Conservation (phyloP, 2,329 filamentous ascomycete species). For the Fusarium decemcellulare region DNA sequence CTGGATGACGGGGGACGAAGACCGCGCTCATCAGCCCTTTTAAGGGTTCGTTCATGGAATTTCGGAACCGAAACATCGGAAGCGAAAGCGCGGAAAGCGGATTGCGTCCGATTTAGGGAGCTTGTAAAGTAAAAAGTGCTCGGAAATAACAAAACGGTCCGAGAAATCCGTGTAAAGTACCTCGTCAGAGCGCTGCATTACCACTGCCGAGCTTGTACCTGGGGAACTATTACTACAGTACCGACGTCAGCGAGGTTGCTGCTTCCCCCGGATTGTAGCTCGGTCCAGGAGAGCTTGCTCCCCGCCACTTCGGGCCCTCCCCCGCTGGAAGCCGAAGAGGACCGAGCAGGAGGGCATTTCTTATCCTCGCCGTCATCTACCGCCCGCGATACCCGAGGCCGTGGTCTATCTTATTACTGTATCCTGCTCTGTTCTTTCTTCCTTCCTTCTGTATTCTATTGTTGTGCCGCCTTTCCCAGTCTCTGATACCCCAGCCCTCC, state of each 20-base stretch:
- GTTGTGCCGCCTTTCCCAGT: slow-evolving; percentile 14
- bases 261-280: slow-evolving; percentile 39
- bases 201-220: slow-evolving; percentile 16
- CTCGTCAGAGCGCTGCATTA: neutral
- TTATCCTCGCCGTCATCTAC: neutral
- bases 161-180: neutral
- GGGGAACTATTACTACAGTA: neutral
- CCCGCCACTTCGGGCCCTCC: slow-evolving; percentile 45
- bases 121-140: neutral
- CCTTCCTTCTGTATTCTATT: neutral
- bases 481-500: slow-evolving; percentile 23
- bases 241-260: slow-evolving; percentile 23
- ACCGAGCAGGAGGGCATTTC: slow-evolving; percentile 47
- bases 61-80: slow-evolving; percentile 16
- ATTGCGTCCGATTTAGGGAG: neutral
- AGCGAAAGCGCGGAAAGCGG: slow-evolving; percentile 1
- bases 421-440: neutral
- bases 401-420: slow-evolving; percentile 12
- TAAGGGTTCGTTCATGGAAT: neutral
- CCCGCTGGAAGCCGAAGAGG: slow-evolving; percentile 57
- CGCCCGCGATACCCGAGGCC: slow-evolving; percentile 40
- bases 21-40: slow-evolving; percentile 14
- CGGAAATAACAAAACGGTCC: neutral
- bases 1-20: slow-evolving; percentile 29
- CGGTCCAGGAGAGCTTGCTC: slow-evolving; percentile 35